Evolutionary conservation across 352 stramenopile genomes (phyloP), one percentile per base, ranked within the genome.

Genomic region (Phytophthora capsici): DNA sequence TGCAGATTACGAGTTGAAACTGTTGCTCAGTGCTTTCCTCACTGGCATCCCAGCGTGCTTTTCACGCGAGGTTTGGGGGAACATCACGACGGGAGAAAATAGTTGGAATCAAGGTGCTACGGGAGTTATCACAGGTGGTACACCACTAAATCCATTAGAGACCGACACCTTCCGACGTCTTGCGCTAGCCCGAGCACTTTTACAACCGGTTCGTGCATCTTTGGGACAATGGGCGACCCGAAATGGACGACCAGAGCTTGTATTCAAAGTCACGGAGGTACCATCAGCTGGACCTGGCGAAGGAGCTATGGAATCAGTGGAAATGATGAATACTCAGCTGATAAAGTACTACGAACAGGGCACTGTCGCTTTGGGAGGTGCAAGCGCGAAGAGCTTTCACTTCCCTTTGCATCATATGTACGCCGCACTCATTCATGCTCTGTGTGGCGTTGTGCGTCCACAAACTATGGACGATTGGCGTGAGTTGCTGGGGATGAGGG

Each of bases 381-480:
- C 71, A n/a, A 77, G 59, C 63, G 77, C 82, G 30, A 81, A 77
- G 30, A 94, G 86, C 43, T 86, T 92, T 49, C 86, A 94, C 50
- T 69, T 91, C 50, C 83, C 84, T 17, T 68, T 94, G 9, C 84
- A 94, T 63, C 86, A 91, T 58, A 88, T 94, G 80, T 88, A 84
- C 26, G 80, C 82, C 22, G 76, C 80, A 16, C 34, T 88, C 12
- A 54, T 90, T 54, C 75, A 91, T 54, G 66, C 75, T 6, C 50
- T 93, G 2, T 76, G 70, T n/a, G 48, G 57, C 8, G 73, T 88
- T 3, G 62, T 88, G 5, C 66, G 62, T 17, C 78, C 80, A 12
- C 47, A 67, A 17, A 84, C 63, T 9, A 32, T 76, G 8, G 32
- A 55, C 1, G 69, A 90, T n/a, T 93, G 84, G 84, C 47, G 58